Evolutionary conservation across 2,329 filamentous ascomycete genomes (phyloP).

Genomic region (Colletotrichum sp.): DNA sequence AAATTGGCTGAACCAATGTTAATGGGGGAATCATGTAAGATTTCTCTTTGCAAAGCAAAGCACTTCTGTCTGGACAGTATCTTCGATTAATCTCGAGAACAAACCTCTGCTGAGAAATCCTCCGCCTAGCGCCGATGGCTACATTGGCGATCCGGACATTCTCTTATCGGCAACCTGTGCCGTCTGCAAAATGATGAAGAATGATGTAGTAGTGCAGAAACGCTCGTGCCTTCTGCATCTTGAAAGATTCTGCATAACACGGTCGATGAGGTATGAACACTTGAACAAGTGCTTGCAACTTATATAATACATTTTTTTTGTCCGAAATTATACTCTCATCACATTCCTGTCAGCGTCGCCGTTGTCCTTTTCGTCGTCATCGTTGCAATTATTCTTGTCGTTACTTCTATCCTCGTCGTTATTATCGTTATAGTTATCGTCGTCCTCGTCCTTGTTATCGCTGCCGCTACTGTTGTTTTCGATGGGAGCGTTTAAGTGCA

Average conservation of each 20-base stretch:
- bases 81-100: neutral
- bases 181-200: neutral
- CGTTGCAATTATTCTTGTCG: too few relatives aligned
- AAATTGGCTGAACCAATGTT: neutral
- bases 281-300: neutral
- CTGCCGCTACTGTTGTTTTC: too few relatives aligned
- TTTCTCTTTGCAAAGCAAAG: neutral
- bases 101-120: neutral
- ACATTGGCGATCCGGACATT: neutral
- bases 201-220: neutral
- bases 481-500: too few relatives aligned
- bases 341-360: too few relatives aligned
- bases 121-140: neutral
- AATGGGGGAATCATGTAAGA: neutral
- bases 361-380: too few relatives aligned
- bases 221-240: neutral
- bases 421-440: too few relatives aligned
- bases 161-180: neutral
- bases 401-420: too few relatives aligned
- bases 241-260: neutral
- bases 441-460: too few relatives aligned
- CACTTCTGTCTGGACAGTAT: neutral
- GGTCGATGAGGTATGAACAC: neutral
- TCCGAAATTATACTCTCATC: too few relatives aligned
- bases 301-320: too few relatives aligned